Evolutionary conservation across 345 rosid genomes (phyloP).

Genomic region (Citrus mangshanensis): DNA sequence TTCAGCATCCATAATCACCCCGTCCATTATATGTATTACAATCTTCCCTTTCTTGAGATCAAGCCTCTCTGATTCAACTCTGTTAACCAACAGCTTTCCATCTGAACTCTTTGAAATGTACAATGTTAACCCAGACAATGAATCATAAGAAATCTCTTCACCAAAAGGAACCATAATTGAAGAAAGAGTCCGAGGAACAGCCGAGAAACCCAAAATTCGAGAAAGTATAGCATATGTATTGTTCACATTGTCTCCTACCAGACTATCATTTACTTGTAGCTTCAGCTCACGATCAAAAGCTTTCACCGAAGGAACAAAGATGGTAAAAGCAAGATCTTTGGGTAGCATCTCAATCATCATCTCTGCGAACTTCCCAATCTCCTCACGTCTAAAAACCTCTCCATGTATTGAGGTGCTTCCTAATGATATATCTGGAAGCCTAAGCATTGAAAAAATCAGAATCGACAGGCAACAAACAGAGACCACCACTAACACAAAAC

Average conservation of each 20-base stretch:
- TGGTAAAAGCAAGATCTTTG: conserved; percentile 66
- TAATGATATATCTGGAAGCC: conserved; percentile 50
- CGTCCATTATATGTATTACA: conserved; percentile 59
- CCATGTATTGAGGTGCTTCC: not conserved
- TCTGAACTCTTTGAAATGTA: conserved; percentile 36
- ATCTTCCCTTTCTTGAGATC: conserved; percentile 53
- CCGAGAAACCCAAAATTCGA: conserved; percentile 66
- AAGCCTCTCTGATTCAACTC: conserved; percentile 47
- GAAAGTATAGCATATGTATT: conserved; percentile 59
- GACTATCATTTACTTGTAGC: conserved; percentile 29
- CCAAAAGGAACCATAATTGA: conserved; percentile 21
- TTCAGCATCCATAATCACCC: conserved; percentile 80
- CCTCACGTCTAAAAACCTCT: conserved; percentile 11
- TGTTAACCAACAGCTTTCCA: conserved; percentile 56
- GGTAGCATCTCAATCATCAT: conserved; percentile 88
- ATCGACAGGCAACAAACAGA: conserved; percentile 43
- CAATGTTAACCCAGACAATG: conserved; percentile 58
- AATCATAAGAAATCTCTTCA: conserved; percentile 52
- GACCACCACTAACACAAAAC: conserved; percentile 39
- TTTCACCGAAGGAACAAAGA: conserved; percentile 62
- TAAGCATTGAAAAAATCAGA: conserved; percentile 37
- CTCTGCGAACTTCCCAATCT: conserved; percentile 57
- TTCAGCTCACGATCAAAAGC: conserved; percentile 63
- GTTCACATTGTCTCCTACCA: conserved; percentile 28
- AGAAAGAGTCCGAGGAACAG: conserved; percentile 51